These are phyloP conservation scores for Neoboletus magnificus DNA, from an alignment of 768 basidiomycete genomes.

Conservation along the genomic window DNA sequence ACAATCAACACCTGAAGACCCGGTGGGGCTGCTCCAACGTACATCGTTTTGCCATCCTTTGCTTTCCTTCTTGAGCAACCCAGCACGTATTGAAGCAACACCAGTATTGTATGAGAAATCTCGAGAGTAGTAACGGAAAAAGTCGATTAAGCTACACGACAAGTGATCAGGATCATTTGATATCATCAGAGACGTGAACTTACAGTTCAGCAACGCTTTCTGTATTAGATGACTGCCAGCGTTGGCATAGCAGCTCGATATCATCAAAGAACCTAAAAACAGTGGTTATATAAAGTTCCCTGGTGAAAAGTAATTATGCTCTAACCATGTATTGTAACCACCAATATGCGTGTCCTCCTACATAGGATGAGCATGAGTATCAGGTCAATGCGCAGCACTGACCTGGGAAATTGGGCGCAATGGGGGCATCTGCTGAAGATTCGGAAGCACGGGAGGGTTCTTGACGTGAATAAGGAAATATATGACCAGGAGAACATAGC, in stretches of 20 bases:
- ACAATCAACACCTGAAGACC: constrained; percentile 4
- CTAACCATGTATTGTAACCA: constrained; percentile 79
- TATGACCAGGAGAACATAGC: constrained; percentile 96
- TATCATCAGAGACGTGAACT: constrained; percentile 26
- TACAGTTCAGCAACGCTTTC: constrained; percentile 93
- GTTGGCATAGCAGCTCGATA: constrained; percentile 83
- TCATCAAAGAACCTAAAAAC: constrained; percentile 90
- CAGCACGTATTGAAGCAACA: constrained; percentile 88
- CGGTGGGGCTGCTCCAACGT: constrained; percentile 26
- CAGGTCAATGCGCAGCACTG: constrained; percentile 15
- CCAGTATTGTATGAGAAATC: constrained; percentile 91
- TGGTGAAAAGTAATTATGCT: constrained; percentile 5
- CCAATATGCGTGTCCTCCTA: constrained; percentile 80
- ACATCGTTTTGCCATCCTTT: constrained; percentile 97
- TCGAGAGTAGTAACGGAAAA: constrained; percentile 94
- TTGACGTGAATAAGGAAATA: constrained; percentile 98
- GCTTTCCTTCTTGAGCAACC: constrained; percentile 81
- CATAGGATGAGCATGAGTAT: constrained; percentile 10
- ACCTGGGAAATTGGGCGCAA: constrained; percentile 81
- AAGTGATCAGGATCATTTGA: constrained; percentile 2
- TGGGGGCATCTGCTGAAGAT: constrained; percentile 93
- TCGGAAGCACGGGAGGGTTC: constrained; percentile 93
- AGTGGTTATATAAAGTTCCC: constrained; percentile 9
- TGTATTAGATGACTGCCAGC: constrained; percentile 92
- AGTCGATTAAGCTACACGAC: constrained; percentile 81